Evolutionary conservation across 257 asterid genomes (phyloP).

Genomic region (Catharanthus roseus): DNA sequence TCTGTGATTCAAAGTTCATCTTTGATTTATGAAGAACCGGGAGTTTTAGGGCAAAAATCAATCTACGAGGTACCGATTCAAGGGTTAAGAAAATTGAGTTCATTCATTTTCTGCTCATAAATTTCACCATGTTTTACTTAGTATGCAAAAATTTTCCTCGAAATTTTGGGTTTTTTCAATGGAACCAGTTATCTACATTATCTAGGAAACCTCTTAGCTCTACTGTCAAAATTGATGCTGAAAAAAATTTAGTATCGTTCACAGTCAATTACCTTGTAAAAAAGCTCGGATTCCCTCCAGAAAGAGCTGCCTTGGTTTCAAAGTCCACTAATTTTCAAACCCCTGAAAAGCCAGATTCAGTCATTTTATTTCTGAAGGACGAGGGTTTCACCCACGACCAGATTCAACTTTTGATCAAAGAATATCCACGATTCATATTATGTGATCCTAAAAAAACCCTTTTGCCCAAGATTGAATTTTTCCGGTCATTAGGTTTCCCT

Average conservation of each 20-base stretch:
- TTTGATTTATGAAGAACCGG: too few species aligned
- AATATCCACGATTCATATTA: slow-evolving; percentile 9
- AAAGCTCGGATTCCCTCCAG: slow-evolving; percentile 16
- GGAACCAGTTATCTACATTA: too few species aligned
- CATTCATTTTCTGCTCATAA: too few species aligned
- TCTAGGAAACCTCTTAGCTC: too few species aligned
- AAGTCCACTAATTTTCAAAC: background rate
- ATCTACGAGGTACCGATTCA: too few species aligned
- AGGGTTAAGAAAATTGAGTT: too few species aligned
- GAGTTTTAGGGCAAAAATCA: too few species aligned
- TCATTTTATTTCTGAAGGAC: slow-evolving; percentile 9
- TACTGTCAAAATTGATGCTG: background rate
- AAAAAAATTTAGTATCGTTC: background rate
- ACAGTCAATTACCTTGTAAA: slow-evolving; percentile 18
- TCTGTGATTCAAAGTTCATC: too few species aligned
- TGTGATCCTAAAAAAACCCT: slow-evolving; percentile 15
- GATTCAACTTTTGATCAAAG: background rate
- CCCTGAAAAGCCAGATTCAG: slow-evolving; percentile 18
- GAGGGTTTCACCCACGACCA: slow-evolving; percentile 18
- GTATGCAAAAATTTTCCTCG: too few species aligned
- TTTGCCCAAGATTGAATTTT: slow-evolving; percentile 10
- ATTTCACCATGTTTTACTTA: too few species aligned
- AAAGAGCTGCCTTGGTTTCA: slow-evolving; percentile 18
- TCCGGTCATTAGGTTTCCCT: background rate
- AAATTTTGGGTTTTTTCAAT: too few species aligned